Conservation (phyloP, 805 yeast genomes). For the Hanseniaspora vineae region DNA sequence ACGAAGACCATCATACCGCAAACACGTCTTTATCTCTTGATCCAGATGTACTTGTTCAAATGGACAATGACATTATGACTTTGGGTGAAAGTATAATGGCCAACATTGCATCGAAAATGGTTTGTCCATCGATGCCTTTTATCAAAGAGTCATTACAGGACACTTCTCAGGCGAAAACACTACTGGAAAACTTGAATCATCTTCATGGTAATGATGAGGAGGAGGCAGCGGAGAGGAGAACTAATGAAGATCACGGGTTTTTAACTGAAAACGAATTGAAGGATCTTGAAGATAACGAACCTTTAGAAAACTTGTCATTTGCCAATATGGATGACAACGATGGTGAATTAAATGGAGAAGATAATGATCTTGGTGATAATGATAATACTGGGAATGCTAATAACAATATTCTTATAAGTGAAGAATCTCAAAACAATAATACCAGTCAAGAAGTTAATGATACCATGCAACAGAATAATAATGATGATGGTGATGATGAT, state of each 20-base stretch:
- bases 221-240: background rate
- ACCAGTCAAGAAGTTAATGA: too few relatives aligned
- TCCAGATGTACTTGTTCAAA: background rate
- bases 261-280: constrained; percentile 19
- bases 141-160: constrained; percentile 46
- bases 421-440: too few relatives aligned
- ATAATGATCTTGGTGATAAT: constrained; percentile 8
- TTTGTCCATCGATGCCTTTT: constrained; percentile 64
- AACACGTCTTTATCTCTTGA: background rate
- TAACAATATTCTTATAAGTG: too few relatives aligned
- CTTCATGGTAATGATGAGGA: constrained; percentile 17
- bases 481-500: too few relatives aligned
- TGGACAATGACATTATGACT: constrained; percentile 21
- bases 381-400: too few relatives aligned
- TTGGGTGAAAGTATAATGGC: constrained; percentile 17
- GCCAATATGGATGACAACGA: constrained; percentile 13
- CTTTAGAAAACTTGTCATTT: constrained; percentile 13
- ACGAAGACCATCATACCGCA: background rate
- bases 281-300: constrained; percentile 12
- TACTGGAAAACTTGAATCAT: constrained; percentile 25
- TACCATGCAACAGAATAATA: too few relatives aligned
- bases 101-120: constrained; percentile 19
- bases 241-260: constrained; percentile 12
- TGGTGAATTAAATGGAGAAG: constrained; percentile 13
- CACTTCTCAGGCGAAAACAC: constrained; percentile 36